Evolutionary conservation across 371 early-diverging fungal genomes (phyloP), one percentile per base, ranked within the genome.

Genomic region (Apophysomyces elegans): DNA sequence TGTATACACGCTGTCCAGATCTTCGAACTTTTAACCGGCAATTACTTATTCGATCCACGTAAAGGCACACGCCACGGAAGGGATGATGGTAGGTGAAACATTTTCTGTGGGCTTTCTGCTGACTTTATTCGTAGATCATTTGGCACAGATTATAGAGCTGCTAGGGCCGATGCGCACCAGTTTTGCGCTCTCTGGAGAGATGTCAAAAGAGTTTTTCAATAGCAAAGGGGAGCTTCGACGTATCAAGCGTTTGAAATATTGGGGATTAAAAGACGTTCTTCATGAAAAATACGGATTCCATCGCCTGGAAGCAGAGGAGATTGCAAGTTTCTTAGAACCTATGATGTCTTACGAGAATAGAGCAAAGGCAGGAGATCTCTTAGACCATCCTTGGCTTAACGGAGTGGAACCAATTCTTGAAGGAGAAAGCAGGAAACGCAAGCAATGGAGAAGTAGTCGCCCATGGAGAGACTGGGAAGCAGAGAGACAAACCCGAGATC

Each of bases 121-220:
- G 2, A 26, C 41, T 38, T 38, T 44, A 36, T 43, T 64, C 44
- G 35, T 74, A 91, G 98, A 98, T 78, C 99, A 98, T 72, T 75
- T 98, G 56, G 99, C 98, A 0, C 99, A 96, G 75, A 97, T 98
- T 39, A 89, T 94, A 21, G 99, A 98, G 76, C 84, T 96, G 8
- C 76, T 98, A 56, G 98, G 96, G 8, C 83, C 81, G 7, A 89
- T 96, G 72, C 92, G 93, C 1, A 89, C 85, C 67, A 75, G 78
- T 9, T 76, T 95, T 63, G 88, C 92, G 1, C 76, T 91, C 32
- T 81, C 84, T 1, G 97, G 96, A 7, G 88, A 87, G 68, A 90
- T 89, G 69, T 88, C 90, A 13, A 66, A 72, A 32, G 94, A 94
- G 62, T 85, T 91, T 61, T 97, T 97, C 67, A 92, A 88, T 69